phyloP scores from a whole-genome alignment of 2,329 filamentous ascomycete species.

The Chrysosphaeria jannelii region DNA sequence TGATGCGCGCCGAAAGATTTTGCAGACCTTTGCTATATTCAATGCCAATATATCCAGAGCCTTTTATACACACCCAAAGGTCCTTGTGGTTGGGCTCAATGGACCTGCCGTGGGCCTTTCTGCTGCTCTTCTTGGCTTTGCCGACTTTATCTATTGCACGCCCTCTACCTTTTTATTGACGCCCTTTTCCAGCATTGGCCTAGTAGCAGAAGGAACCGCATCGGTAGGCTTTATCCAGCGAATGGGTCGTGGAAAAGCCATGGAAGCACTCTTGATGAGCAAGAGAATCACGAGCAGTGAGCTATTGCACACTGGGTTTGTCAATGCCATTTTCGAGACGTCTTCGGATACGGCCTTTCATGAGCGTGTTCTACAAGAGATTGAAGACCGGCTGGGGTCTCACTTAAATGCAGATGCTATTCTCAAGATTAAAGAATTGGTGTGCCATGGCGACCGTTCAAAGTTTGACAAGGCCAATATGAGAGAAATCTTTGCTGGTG shows the following conservation, averaged over 20 bases:
- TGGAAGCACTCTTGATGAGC: conserved; percentile 82
- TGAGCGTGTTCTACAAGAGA: conserved; percentile 41
- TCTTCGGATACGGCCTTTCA: conserved; percentile 36
- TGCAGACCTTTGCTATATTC: conserved; percentile 45
- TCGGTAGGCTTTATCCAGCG: conserved; percentile 50
- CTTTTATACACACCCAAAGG: conserved; percentile 82
- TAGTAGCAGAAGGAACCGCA: conserved; percentile 70
- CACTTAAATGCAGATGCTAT: conserved; percentile 59
- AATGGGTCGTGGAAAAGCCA: conserved; percentile 53
- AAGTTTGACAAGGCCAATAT: conserved; percentile 48
- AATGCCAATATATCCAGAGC: conserved; percentile 75
- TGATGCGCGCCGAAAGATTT: conserved; percentile 20
- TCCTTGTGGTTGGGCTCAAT: conserved; percentile 74
- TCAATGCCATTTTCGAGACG: conserved; percentile 49
- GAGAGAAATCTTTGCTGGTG: conserved; percentile 56
- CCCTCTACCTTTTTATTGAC: conserved; percentile 66
- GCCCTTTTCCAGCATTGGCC: conserved; percentile 66
- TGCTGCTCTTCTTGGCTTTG: conserved; percentile 53
- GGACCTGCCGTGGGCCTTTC: conserved; percentile 72
- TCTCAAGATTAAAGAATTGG: conserved; percentile 57
- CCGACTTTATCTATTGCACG: conserved; percentile 74
- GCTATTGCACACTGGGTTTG: conserved; percentile 46
- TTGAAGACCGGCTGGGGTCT: conserved; percentile 48
- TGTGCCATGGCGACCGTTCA: conserved; percentile 43
- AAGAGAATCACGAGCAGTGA: conserved; percentile 45